These are phyloP conservation scores for Westerdykella ornata DNA, from an alignment of 2,329 filamentous ascomycete species.

Conservation along the genomic window DNA sequence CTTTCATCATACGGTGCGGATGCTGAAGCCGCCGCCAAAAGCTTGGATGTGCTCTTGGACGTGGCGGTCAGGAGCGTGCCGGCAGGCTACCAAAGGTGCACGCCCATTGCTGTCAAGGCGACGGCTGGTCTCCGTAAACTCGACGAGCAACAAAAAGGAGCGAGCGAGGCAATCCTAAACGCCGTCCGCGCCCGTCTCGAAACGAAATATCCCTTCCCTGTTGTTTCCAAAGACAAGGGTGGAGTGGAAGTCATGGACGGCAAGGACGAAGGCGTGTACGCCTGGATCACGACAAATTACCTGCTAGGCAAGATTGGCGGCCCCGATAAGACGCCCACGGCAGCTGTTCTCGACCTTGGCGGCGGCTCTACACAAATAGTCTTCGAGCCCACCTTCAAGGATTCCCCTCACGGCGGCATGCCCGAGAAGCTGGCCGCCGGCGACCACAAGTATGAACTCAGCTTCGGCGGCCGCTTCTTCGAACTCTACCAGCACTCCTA, in stretches of 20 bases:
- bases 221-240: constrained; percentile 75
- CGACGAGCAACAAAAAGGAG: constrained; percentile 70
- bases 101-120: constrained; percentile 93
- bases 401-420: constrained; percentile 65
- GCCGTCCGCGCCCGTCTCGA: constrained; percentile 80
- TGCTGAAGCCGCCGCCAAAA: constrained; percentile 80
- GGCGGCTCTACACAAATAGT: constrained; percentile 98
- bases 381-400: constrained; percentile 89
- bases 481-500: constrained; percentile 97
- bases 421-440: constrained; percentile 78
- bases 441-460: constrained; percentile 90
- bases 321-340: constrained; percentile 81
- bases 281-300: constrained; percentile 99
- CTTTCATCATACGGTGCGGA: constrained; percentile 83
- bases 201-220: constrained; percentile 86
- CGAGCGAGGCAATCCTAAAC: constrained; percentile 64
- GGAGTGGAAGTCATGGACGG: constrained; percentile 98
- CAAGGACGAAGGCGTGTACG: constrained; percentile 93
- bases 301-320: constrained; percentile 95
- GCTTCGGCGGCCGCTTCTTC: constrained; percentile 85
- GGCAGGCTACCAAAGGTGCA: constrained; percentile 82
- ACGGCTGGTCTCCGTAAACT: constrained; percentile 89
- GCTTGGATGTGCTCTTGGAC: constrained; percentile 79
- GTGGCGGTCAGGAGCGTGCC: constrained; percentile 80
- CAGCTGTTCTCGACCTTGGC: constrained; percentile 91